Base-by-base conservation (phyloP, 106 monocot genomes). In the Dendrobium catenatum region DNA sequence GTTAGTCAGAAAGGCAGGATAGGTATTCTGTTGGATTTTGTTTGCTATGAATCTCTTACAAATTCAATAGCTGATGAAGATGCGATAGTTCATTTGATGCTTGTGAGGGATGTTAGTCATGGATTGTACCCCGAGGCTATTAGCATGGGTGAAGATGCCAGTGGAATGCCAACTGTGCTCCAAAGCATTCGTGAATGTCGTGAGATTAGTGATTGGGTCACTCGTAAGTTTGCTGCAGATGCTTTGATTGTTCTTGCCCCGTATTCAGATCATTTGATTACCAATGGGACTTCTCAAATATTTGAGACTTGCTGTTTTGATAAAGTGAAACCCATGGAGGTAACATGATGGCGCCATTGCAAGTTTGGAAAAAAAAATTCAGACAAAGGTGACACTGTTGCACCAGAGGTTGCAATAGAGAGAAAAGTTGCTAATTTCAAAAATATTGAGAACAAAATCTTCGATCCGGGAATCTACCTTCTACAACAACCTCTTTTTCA, bases 21-120 rank as follows among this genome's bases (percentile, higher is more conserved):
- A 84, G 98, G 98, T 42, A 95, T 95, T 95, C 87, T 95, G 3
- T 82, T 95, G 82, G 98, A 98, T 85, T 94, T 98, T 84, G 93
- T 95, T 75, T 98, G 95, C 92, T 98, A 93, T 31, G 98, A 98
- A 80, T 88, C 94, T 68, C 88, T 95, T 0, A 89, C 88, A 0
- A 76, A 87, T 83, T 89, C 93, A 1, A 72, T 74, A 4, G 93
- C 78, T 48, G 98, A 98, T 66, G 27, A 93, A 82, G 94, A 31
- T 31, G 31, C 31, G 31, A 31, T 31, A 31, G 31, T 31, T 31
- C 31, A 31, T 31, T 31, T 31, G 31, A 31, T 31, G 31, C 31
- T 31, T 31, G 31, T 31, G 31, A 31, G 31, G 31, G 31, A 31
- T 31, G 31, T 31, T 31, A 31, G 31, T 31, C 31, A 31, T 31